Conservation (phyloP, 805 yeast species). For the Ogataea ramenticola region DNA sequence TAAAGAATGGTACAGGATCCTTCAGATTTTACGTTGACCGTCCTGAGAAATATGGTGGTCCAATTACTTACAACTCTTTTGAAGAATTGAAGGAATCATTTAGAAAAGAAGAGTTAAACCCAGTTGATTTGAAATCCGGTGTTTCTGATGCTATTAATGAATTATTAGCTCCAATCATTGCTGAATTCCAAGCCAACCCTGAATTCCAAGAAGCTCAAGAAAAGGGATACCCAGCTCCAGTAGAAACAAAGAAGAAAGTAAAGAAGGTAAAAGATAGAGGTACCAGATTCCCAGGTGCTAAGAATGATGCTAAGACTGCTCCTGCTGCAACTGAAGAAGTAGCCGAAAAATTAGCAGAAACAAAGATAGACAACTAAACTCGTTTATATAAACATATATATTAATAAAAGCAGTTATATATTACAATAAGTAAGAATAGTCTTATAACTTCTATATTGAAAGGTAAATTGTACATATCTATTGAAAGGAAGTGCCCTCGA, state of each 20-base stretch:
- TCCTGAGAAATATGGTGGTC: constrained; percentile 97
- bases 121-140: constrained; percentile 92
- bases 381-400: background rate
- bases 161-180: constrained; percentile 78
- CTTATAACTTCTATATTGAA: too few species aligned
- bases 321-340: constrained; percentile 16
- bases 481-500: too few species aligned
- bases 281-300: constrained; percentile 75
- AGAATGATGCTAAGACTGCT: too few species aligned
- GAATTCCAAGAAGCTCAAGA: constrained; percentile 71
- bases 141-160: constrained; percentile 78
- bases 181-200: constrained; percentile 48
- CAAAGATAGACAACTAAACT: constrained; percentile 23
- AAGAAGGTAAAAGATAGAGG: constrained; percentile 85
- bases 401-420: too few species aligned
- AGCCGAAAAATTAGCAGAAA: constrained; percentile 31
- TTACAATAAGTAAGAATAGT: too few species aligned
- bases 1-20: constrained; percentile 50
- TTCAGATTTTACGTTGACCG: constrained; percentile 73
- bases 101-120: constrained; percentile 68
- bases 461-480: too few species aligned
- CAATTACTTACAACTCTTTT: constrained; percentile 62
- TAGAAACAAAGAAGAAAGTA: constrained; percentile 52
- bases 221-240: constrained; percentile 80
- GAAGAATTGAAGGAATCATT: constrained; percentile 68